Percentiles rank a stretch among this genome's conserved stretches.
Conservation (phyloP, 352 stramenopile species). For the Aphanomyces cochlioides region DNA sequence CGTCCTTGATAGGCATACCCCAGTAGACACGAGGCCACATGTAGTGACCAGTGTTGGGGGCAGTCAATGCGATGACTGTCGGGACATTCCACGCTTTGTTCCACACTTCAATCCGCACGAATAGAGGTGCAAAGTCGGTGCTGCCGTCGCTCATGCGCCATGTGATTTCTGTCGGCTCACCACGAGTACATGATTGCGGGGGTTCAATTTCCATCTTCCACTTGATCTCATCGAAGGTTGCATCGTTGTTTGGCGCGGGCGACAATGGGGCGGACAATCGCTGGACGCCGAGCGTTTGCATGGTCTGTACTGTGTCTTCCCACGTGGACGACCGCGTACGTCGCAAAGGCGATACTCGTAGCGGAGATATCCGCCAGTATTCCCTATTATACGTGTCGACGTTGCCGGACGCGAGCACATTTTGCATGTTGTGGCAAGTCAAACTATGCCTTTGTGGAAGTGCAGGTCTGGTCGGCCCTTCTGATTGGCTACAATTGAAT, state of each 20-base stretch:
- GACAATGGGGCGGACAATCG: neutral
- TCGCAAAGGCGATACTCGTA: constrained; percentile 4
- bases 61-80: constrained; percentile 61
- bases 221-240: neutral
- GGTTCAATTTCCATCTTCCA: constrained; percentile 8
- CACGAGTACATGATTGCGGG: constrained; percentile 2
- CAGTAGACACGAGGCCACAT: constrained; percentile 78
- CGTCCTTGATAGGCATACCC: constrained; percentile 79
- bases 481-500: constrained; percentile 4
- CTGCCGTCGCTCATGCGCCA: constrained; percentile 19
- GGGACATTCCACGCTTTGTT: constrained; percentile 77
- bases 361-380: constrained; percentile 13
- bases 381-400: constrained; percentile 24
- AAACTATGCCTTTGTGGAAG: neutral
- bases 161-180: constrained; percentile 6
- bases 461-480: neutral
- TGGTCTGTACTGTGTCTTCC: constrained; percentile 18
- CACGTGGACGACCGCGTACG: constrained; percentile 25
- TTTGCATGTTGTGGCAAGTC: constrained; percentile 19
- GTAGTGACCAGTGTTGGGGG: constrained; percentile 64
- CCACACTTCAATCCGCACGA: constrained; percentile 81
- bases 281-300: neutral
- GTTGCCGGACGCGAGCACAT: constrained; percentile 7
- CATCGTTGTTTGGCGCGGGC: neutral
- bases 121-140: neutral